These are phyloP conservation scores for Funneliformis mosseae DNA, from an alignment of 192 early-diverging fungal species.

Conservation along the genomic window DNA sequence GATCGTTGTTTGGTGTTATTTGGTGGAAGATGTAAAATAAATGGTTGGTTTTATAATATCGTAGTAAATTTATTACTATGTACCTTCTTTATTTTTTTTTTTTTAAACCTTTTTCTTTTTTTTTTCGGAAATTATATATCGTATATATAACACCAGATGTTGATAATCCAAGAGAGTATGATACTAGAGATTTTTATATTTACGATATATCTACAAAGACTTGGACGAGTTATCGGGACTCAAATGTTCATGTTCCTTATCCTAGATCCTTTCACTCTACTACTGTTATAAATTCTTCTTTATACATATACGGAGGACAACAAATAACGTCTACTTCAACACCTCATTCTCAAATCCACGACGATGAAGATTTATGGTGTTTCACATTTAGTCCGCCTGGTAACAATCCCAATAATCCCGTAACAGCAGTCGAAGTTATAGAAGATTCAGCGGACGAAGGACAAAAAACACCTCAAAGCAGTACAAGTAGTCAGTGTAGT, in stretches of 20 bases:
- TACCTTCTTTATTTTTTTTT: not conserved
- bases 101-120: not conserved
- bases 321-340: not conserved
- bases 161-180: not conserved
- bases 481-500: not conserved
- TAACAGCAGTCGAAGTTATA: not conserved
- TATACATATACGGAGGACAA: slow-evolving; percentile 11
- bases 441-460: not conserved
- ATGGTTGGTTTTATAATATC: not conserved
- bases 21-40: slow-evolving; percentile 1
- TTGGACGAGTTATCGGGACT: not conserved
- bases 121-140: too few relatives aligned
- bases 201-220: not conserved
- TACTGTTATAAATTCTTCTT: not conserved
- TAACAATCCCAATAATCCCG: not conserved
- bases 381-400: not conserved
- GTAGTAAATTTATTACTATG: not conserved
- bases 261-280: not conserved
- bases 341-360: not conserved
- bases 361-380: slow-evolving; percentile 18
- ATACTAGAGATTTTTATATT: slow-evolving; percentile 17
- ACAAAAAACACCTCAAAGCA: not conserved
- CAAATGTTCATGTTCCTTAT: not conserved
- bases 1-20: not conserved
- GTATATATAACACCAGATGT: not conserved